Percentiles rank a stretch among this genome's conserved stretches.
These are phyloP conservation scores for Fusarium xyrophilum DNA, from an alignment of 2,329 filamentous ascomycete species.

Conservation along the genomic window DNA sequence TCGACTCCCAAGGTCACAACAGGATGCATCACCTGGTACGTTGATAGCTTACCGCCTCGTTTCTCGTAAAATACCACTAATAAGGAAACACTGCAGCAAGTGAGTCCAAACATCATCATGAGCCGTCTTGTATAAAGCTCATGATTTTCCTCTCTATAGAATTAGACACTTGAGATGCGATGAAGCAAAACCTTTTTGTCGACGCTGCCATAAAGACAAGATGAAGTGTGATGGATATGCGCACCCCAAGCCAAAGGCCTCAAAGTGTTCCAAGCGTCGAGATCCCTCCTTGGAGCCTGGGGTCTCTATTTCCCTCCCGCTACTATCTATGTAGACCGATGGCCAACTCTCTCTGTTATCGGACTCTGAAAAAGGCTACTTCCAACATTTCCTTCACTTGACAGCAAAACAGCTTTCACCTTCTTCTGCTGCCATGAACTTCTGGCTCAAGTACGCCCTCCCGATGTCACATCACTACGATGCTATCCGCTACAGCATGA, in stretches of 20 bases:
- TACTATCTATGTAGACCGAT: not conserved
- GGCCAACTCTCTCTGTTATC: not conserved
- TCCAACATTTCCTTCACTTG: conserved; percentile 4
- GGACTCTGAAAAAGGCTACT: not conserved
- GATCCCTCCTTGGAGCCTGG: not conserved
- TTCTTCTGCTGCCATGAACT: not conserved
- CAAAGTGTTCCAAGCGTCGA: not conserved
- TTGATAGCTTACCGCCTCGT: not conserved
- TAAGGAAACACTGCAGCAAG: not conserved
- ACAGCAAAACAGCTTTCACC: not conserved
- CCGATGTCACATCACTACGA: conserved; percentile 7
- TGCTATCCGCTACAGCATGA: conserved; percentile 9
- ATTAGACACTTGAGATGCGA: conserved; percentile 10
- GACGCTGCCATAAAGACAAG: conserved; percentile 11
- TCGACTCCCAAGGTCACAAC: conserved; percentile 7
- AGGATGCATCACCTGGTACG: conserved; percentile 16
- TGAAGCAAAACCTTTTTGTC: conserved; percentile 6
- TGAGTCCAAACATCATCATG: fast-evolving
- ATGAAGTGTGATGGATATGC: conserved; percentile 17
- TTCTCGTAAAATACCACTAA: conserved; percentile 2
- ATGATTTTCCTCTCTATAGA: not conserved
- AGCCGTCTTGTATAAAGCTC: not conserved
- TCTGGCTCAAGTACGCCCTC: conserved; percentile 4
- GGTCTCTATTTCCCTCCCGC: not conserved
- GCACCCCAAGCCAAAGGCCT: not conserved